phyloP scores from a whole-genome alignment of 371 early-diverging fungal genomes.

The Nematocida displodere region DNA sequence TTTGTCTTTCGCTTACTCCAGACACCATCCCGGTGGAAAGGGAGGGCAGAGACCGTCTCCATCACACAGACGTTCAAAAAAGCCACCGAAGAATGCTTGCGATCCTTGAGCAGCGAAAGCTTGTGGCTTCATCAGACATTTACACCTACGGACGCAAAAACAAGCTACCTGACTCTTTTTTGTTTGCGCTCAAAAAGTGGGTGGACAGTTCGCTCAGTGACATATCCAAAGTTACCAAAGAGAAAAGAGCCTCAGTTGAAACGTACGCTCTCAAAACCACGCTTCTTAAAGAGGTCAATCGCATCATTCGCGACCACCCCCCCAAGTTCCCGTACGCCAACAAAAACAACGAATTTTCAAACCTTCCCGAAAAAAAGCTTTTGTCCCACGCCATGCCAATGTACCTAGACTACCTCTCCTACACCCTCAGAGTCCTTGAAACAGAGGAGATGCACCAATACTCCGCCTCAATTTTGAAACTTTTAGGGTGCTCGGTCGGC shows the following conservation, averaged over 20 bases:
- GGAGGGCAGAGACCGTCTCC: neutral
- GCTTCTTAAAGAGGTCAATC: neutral
- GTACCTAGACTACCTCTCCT: conserved; percentile 26
- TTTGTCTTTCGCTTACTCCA: neutral
- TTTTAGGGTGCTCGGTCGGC: neutral
- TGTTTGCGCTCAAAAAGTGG: conserved; percentile 23
- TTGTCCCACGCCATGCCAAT: neutral
- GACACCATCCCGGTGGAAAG: neutral
- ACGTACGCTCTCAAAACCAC: neutral
- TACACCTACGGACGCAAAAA: conserved; percentile 34
- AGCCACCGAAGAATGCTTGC: conserved; percentile 45
- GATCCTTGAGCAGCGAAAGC: conserved; percentile 16
- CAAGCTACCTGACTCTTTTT: neutral
- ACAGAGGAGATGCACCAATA: neutral
- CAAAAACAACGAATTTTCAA: conserved; percentile 26
- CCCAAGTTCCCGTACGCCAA: neutral
- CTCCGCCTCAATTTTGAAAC: conserved; percentile 19
- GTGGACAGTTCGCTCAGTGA: neutral
- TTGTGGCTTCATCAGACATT: conserved; percentile 4
- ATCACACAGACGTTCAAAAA: neutral
- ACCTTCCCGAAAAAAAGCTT: neutral
- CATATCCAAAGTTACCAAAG: neutral
- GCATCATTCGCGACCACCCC: conserved; percentile 1
- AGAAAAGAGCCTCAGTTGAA: neutral
- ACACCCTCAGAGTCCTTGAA: conserved; percentile 16